Evolutionary conservation across 2,329 filamentous ascomycete genomes (phyloP), one percentile per base, ranked within the genome.

Genomic region (Paecilomyces sp.): DNA sequence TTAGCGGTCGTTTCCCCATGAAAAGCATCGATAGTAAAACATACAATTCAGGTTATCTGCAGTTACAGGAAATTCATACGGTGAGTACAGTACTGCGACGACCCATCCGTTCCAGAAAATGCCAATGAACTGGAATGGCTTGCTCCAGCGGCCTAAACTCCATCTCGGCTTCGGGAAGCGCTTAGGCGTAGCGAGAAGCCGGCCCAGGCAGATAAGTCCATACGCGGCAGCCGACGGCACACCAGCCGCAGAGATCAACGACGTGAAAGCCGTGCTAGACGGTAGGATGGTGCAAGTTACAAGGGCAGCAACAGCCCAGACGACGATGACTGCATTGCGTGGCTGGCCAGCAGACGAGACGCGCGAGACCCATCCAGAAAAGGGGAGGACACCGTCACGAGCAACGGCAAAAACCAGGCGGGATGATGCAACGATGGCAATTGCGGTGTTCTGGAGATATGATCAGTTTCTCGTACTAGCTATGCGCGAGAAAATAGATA

Each of bases 361-460:
- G 18, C 75, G 70, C 3, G 83, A 80, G 52, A 86, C 84, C 81
- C 83, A 85, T 34, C 76, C 66, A 1, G 83, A 85, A 70, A 81
- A 85, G 0, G 84, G 84, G 2, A 86, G 74, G 22, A 86, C 82
- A 36, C 83, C 83, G 65, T 87, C 84, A 54, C 84, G 79, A 30
- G 84, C 84, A 3, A 87, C 83, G 51, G 84, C 84, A 68, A 85
- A 86, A 63, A 87, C 83, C 1, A 86, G 76, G n/a, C 84, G 80
- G 3, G 83, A 86, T 13, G 82, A 81, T 7, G 83, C 84, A 12
- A 85, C 78, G 53, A 85, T 80, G 22, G 83, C 82, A 59, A 86
- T 83, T 0, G 83, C 83, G 1, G 83, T 85, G 68, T 86, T 86
- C 81, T 74, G 24, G 15, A 65, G 57, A 36, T 64, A 61, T 22